Evolutionary conservation across 2,329 filamentous ascomycete species (phyloP).

Genomic region (Beauveria bassiana): DNA sequence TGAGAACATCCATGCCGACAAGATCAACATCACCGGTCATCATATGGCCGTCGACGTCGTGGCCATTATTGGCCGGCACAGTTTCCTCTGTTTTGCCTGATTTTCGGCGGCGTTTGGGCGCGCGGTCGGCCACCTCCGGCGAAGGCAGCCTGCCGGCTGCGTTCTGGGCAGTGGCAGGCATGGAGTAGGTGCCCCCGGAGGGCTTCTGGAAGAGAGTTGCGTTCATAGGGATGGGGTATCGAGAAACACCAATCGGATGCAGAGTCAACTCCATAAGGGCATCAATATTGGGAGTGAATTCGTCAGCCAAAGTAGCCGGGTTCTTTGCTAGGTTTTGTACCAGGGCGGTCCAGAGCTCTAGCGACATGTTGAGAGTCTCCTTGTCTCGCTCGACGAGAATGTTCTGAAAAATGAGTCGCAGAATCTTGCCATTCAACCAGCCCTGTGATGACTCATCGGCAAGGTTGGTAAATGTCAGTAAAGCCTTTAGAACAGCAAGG

Average conservation of each 20-base stretch:
- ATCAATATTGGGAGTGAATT: constrained; percentile 68
- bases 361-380: constrained; percentile 70
- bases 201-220: constrained; percentile 83
- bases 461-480: constrained; percentile 87
- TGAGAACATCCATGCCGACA: constrained; percentile 79
- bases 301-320: constrained; percentile 56
- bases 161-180: constrained; percentile 36
- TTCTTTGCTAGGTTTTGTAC: constrained; percentile 60
- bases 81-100: constrained; percentile 73
- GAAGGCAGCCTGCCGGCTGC: constrained; percentile 41
- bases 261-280: constrained; percentile 79
- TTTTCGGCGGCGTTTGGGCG: constrained; percentile 71
- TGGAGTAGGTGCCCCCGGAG: constrained; percentile 74
- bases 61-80: constrained; percentile 56
- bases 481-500: constrained; percentile 82
- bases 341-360: constrained; percentile 80
- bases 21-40: constrained; percentile 95
- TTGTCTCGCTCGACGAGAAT: constrained; percentile 87
- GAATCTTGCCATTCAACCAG: constrained; percentile 85
- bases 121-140: constrained; percentile 50
- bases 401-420: constrained; percentile 90
- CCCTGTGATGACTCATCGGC: constrained; percentile 72
- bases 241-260: constrained; percentile 85
- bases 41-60: constrained; percentile 97
- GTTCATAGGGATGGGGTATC: constrained; percentile 90